Conservation (phyloP, 1,284 basidiomycete genomes). For the Ceratobasidium sp. region DNA sequence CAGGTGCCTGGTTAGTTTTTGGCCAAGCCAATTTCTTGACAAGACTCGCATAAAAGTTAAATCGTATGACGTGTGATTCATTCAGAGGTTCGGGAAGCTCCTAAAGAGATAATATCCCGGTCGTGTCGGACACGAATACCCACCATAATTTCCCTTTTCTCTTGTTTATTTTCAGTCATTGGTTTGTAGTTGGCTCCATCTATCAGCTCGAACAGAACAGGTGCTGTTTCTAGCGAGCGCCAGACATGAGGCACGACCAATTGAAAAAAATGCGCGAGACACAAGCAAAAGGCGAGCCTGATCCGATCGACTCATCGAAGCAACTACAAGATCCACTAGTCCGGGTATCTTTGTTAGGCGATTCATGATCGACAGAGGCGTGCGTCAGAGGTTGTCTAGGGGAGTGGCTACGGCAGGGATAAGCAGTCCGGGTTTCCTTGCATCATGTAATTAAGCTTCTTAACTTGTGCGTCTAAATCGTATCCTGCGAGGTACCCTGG, state of each 20-base stretch:
- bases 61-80: not conserved
- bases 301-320: not conserved
- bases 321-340: not conserved
- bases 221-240: not conserved
- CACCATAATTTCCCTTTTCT: not conserved
- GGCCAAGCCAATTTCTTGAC: not conserved
- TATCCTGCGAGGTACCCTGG: too few species aligned
- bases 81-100: not conserved
- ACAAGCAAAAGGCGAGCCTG: conserved; percentile 1
- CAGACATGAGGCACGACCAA: not conserved
- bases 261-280: not conserved
- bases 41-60: not conserved
- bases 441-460: too few species aligned
- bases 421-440: too few species aligned
- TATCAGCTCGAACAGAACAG: not conserved
- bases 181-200: not conserved
- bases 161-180: not conserved
- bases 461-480: too few species aligned
- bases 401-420: not conserved
- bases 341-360: not conserved
- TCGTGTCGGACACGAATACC: not conserved
- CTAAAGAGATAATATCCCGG: not conserved
- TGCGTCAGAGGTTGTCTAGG: not conserved
- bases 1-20: not conserved
- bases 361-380: not conserved